Evolutionary conservation across 768 basidiomycete genomes (phyloP).

Genomic region (Dentipellis fragilis): DNA sequence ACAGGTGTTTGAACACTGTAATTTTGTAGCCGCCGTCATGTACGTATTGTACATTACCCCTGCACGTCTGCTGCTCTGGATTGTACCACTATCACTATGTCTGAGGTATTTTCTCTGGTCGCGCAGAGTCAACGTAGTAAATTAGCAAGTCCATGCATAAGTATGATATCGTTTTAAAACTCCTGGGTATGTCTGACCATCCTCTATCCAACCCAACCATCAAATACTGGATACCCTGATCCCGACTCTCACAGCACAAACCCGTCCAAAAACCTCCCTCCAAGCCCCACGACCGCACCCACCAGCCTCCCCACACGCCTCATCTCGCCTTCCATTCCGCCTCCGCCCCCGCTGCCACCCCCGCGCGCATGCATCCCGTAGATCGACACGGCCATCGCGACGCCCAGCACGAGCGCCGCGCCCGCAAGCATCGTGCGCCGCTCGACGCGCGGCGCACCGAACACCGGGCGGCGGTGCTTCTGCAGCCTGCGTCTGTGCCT

Average conservation of each 20-base stretch:
- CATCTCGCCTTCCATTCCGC: background rate
- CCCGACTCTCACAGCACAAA: background rate
- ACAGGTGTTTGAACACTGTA: too few species aligned
- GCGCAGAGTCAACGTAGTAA: too few species aligned
- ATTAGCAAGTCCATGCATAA: too few species aligned
- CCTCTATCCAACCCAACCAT: too few species aligned
- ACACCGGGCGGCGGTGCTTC: constrained; percentile 9
- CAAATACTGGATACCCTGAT: background rate
- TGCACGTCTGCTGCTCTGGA: too few species aligned
- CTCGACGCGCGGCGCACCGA: constrained; percentile 17
- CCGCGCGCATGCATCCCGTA: constrained; percentile 20
- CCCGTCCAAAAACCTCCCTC: constrained; percentile 6
- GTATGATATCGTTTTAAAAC: background rate
- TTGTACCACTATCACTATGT: too few species aligned
- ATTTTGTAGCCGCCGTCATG: too few species aligned
- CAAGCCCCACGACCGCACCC: constrained; percentile 2
- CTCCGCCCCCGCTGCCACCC: constrained; percentile 3
- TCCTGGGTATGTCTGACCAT: too few species aligned
- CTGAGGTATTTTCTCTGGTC: too few species aligned
- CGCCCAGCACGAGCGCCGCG: constrained; percentile 58
- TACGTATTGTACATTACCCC: too few species aligned
- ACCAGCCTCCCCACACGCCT: constrained; percentile 1
- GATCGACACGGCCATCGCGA: constrained; percentile 48
- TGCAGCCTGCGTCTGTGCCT: background rate
- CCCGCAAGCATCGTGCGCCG: constrained; percentile 41